Evolutionary conservation across 2,329 filamentous ascomycete species (phyloP), one percentile per base, ranked within the genome.

Genomic region (Cryphonectria carpinicola): DNA sequence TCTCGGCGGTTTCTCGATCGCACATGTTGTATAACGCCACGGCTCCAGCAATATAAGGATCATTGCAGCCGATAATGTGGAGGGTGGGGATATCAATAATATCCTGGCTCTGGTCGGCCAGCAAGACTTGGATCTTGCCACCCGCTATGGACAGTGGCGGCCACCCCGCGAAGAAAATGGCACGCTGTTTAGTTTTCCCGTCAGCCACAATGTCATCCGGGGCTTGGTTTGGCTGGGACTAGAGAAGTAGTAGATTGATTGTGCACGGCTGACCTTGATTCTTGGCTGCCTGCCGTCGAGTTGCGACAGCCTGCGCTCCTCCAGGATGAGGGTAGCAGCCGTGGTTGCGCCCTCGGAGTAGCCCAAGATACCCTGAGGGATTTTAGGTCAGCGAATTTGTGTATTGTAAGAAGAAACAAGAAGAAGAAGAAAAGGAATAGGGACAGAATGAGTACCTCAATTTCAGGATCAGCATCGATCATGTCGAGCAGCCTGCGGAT

Each of bases 161-260:
- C 81, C 82, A 84, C 0, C 82, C 84, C 4, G 81, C 80, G 68
- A 86, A 81, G 73, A 86, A 86, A 10, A 86, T 75, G 1, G 81
- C 83, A 14, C 79, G 79, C 74, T 84, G 81, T 70, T 83, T 74
- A 6, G 69, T 83, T 74, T 14, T 32, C 63, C 67, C 22, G 35
- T 65, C 72, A 67, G 32, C 69, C 67, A 49, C 69, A 54, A 49
- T 4, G 32, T 11, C 32, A 25, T n/a, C 58, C 35, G 8, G 1
- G 46, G 46, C 19, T 49, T 22, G 19, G 46, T 49, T 49, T 22
- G 46, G 19, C 6, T 4, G 19, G 22, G 43, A 63, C 10, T 14
- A 14, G 39, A 41, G 13, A 43, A 43, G 41, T 13, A 14, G 25
- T 13, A 5, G 25, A 17, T 22, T 32, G 8, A n/a, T 39, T 25